phyloP scores from a whole-genome alignment of 495 filamentous ascomycete genomes.

The Amniculicola lignicola region DNA sequence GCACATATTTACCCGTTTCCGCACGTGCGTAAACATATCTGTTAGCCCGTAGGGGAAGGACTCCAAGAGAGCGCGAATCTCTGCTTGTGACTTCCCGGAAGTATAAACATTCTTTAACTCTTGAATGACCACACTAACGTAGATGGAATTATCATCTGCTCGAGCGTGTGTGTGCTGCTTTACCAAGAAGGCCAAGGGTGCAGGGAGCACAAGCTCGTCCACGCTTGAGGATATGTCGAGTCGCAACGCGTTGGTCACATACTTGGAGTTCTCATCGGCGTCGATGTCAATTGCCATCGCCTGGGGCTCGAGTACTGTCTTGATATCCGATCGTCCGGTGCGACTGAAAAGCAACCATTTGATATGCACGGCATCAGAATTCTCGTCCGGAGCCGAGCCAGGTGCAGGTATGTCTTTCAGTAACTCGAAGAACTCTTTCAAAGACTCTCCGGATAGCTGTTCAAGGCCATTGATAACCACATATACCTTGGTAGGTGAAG shows the following conservation, averaged over 20 bases:
- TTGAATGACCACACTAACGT: constrained; percentile 20
- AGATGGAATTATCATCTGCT: constrained; percentile 17
- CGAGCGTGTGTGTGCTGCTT: constrained; percentile 21
- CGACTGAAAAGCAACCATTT: constrained; percentile 16
- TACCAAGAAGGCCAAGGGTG: constrained; percentile 13
- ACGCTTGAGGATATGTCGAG: constrained; percentile 1
- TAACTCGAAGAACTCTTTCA: constrained; percentile 9
- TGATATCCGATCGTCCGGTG: constrained; percentile 16
- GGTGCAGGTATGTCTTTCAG: background rate
- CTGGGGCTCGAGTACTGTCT: constrained; percentile 5
- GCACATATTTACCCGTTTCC: no score
- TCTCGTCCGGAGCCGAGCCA: background rate
- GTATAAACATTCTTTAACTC: constrained; percentile 18
- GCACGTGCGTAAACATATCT: constrained; percentile 24
- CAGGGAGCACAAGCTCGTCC: constrained; percentile 9
- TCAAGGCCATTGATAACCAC: constrained; percentile 18
- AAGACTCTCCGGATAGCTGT: constrained; percentile 12
- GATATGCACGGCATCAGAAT: background rate
- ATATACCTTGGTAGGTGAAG: constrained; percentile 1
- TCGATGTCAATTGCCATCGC: constrained; percentile 15
- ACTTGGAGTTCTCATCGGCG: constrained; percentile 4
- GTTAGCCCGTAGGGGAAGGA: constrained; percentile 20
- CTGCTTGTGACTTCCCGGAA: background rate
- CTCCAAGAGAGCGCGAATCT: constrained; percentile 16
- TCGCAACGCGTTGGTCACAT: constrained; percentile 13